Base-by-base conservation (phyloP, 805 yeast species). In the Ogataea ganodermae region DNA sequence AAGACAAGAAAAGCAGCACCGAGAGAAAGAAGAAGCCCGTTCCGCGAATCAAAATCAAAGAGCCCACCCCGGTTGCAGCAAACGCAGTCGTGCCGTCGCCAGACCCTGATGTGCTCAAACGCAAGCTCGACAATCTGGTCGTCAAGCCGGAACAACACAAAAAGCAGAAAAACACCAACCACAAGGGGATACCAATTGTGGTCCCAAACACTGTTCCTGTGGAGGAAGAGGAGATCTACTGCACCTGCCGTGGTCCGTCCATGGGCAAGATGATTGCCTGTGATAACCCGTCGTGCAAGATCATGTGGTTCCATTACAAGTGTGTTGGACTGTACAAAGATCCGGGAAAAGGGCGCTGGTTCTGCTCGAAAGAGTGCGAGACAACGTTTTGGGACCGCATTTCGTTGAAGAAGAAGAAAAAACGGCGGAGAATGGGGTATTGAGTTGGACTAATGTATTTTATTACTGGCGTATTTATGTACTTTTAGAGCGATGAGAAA, bases 181-280 rank as follows among this genome's bases (percentile, higher is more conserved):
- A 36, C 37, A 41, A 18, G 17, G 50, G 44, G 51, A 30, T 46
- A 44, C 41, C 52, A 4, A 35, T 23, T 4, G 23, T 21, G n/a
- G 41, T 36, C 12, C 46, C 50, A 18, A 35, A 35, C 14, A 42
- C 52, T 21, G 45, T 50, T 6, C 59, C 49, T 13, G 57, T 51
- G 9, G 50, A 45, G 10, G 51, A 49, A n/a, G 52, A 55, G 31
- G 61, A 51, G 35, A 36, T 42, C 22, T 79, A 77, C 58, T 79
- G 84, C 60, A 70, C 72, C 57, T 79, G 84, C 56, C 69, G 71
- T 36, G 73, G 77, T n/a, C 76, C 74, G 1, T 74, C 81, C 1
- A 74, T 71, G 58, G 99, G 99, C 20, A 89, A 84, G 59, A 92
- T 92, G 99, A 89, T 92, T 55, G 97, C 94, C 0, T 92, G 99